phyloP scores from a whole-genome alignment of 192 early-diverging fungal species.

The Rhizoclosmatium sp. region DNA sequence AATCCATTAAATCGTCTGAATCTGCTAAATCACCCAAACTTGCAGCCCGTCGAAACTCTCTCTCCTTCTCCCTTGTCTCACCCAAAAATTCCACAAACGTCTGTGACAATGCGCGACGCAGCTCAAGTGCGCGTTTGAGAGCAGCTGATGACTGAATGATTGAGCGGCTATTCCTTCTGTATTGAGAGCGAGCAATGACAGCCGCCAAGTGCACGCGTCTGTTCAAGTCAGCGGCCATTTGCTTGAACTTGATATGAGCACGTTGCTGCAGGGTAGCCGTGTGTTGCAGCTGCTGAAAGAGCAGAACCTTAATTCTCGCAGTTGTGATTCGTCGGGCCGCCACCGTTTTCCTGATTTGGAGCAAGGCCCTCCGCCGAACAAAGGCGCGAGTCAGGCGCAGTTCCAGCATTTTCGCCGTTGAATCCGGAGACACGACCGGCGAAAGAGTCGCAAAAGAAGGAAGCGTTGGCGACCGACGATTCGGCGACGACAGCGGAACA shows the following conservation, averaged over 20 bases:
- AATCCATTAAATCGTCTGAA: neutral
- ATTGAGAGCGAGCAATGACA: constrained; percentile 44
- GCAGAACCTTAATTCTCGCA: constrained; percentile 34
- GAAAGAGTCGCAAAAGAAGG: no score
- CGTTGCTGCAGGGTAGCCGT: constrained; percentile 43
- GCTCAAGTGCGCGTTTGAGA: neutral
- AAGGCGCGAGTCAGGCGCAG: no score
- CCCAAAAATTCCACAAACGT: constrained; percentile 45
- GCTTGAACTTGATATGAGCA: constrained; percentile 51
- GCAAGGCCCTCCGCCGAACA: no score
- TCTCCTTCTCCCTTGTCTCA: neutral
- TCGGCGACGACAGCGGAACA: no score
- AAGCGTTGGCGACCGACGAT: no score
- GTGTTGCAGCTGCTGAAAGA: constrained; percentile 49
- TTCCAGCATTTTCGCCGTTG: no score
- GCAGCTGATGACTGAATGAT: constrained; percentile 27
- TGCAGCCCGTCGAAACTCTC: constrained; percentile 6
- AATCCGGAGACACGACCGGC: no score
- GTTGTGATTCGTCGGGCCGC: no score
- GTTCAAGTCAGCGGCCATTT: constrained; percentile 50
- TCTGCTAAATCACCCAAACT: constrained; percentile 21
- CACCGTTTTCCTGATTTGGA: no score
- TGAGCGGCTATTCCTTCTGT: constrained; percentile 49
- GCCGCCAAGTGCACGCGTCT: constrained; percentile 45
- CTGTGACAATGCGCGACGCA: constrained; percentile 51